Base-by-base conservation (phyloP, 805 yeast species). In the Ogataea saltuana region DNA sequence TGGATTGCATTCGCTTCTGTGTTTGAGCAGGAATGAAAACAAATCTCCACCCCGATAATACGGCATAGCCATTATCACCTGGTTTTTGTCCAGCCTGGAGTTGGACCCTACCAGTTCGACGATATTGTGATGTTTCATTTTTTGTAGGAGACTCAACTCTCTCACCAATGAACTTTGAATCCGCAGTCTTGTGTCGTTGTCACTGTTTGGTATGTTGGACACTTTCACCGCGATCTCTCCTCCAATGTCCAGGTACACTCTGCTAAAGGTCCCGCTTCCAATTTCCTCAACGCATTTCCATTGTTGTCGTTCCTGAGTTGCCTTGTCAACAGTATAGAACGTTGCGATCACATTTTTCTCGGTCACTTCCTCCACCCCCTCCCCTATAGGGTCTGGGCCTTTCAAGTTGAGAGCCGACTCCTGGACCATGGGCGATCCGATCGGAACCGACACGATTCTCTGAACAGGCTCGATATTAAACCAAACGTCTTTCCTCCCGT, bases 11-110 rank as follows among this genome's bases (percentile, higher is more conserved):
- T 65, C 52, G 8, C 68, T 54, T n/a, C 75, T 63, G 44, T 71
- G 56, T 5, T 55, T 56, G 8, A 78, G 63, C 0, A 83, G 75
- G 46, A 87, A 75, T 26, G 81, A 81, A 54, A 85, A 82, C 30
- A 93, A 63, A 56, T 89, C 96, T 4, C 98, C 97, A 4, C 98
- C 98, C 5, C 69, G 61, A 54, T 88, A 85, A 60, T 76, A 88
- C 1, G 90, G 86, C 56, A 90, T 70, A 30, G 85, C 83, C 63
- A 90, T 74, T 44, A 57, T 51, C 27, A 62, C 66, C 29, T 55
- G 51, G 33, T 54, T 53, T 13, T 44, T 40, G 7, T 44, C 39
- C 18, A 70, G 50, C 13, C 61, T 61, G 12, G 70, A 63, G 28
- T 66, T 61, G 42, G 71, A 70, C 31, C 85, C 89, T 21, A 81